These are phyloP conservation scores for Coemansia sp. DNA, from an alignment of 192 early-diverging fungal genomes.

Conservation along the genomic window DNA sequence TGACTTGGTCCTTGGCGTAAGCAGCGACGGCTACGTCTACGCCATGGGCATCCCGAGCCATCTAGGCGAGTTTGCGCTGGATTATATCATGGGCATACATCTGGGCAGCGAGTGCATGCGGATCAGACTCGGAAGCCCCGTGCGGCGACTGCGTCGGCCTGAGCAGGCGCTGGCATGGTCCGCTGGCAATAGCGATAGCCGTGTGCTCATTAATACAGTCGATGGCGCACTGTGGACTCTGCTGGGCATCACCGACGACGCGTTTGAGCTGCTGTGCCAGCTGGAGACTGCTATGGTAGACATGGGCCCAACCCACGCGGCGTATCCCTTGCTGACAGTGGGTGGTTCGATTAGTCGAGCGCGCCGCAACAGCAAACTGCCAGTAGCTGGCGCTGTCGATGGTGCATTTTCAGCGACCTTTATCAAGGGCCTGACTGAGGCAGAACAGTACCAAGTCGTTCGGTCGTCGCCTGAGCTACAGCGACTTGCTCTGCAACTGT, in stretches of 20 bases:
- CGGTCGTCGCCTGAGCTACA: constrained; percentile 14
- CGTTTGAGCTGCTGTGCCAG: constrained; percentile 17
- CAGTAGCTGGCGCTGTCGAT: constrained; percentile 11
- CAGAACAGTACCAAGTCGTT: constrained; percentile 37
- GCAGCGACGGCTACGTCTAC: constrained; percentile 25
- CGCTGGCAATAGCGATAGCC: neutral
- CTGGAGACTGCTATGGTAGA: constrained; percentile 27
- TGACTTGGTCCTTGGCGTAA: constrained; percentile 27
- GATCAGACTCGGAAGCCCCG: constrained; percentile 14
- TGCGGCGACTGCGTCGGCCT: constrained; percentile 5
- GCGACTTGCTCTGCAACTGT: constrained; percentile 2
- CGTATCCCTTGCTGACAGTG: constrained; percentile 22
- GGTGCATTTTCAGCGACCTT: constrained; percentile 23
- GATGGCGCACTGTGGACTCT: constrained; percentile 41
- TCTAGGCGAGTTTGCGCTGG: constrained; percentile 36
- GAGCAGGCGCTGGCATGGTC: constrained; percentile 26
- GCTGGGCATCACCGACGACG: constrained; percentile 20
- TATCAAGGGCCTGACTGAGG: constrained; percentile 9
- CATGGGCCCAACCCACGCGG: constrained; percentile 27
- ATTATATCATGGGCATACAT: constrained; percentile 29
- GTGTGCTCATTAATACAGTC: constrained; percentile 17
- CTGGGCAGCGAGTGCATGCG: constrained; percentile 29
- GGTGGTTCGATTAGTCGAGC: constrained; percentile 11
- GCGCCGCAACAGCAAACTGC: constrained; percentile 1
- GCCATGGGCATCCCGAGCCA: constrained; percentile 13